Conservation (phyloP, 2,329 filamentous ascomycete genomes). For the Ceratocystiopsis brevicomis region DNA sequence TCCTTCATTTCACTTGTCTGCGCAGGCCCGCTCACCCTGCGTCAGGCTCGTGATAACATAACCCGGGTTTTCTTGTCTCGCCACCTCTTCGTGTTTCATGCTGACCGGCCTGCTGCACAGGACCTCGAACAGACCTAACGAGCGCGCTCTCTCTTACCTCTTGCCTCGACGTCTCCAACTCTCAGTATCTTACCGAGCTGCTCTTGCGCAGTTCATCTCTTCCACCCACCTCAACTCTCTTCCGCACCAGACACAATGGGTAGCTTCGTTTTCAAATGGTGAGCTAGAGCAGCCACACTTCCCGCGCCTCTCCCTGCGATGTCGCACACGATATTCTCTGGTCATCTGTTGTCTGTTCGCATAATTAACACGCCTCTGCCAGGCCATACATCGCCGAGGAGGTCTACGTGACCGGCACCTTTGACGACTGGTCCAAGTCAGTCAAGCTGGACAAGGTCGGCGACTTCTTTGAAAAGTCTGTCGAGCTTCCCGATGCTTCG, state of each 20-base stretch:
- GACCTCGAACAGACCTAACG: too few relatives aligned
- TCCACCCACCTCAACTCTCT: background rate
- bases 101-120: too few relatives aligned
- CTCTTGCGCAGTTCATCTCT: too few relatives aligned
- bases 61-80: background rate
- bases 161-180: background rate
- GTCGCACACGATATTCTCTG: background rate
- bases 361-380: slow-evolving; percentile 6
- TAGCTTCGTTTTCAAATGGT: slow-evolving; percentile 55
- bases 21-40: too few relatives aligned
- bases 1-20: too few relatives aligned
- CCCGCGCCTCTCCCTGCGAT: background rate
- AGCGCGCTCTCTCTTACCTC: background rate
- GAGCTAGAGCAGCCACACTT: slow-evolving; percentile 18
- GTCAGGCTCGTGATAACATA: too few relatives aligned
- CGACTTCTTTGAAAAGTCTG: slow-evolving; percentile 60
- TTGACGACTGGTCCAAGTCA: slow-evolving; percentile 83
- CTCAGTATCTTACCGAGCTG: background rate
- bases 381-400: slow-evolving; percentile 73
- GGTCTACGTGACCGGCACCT: slow-evolving; percentile 89
- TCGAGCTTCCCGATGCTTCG: slow-evolving; percentile 44
- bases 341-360: background rate
- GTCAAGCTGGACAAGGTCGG: slow-evolving; percentile 63
- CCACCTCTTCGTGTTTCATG: background rate
- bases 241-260: slow-evolving; percentile 26